Evolutionary conservation across 257 asterid species (phyloP), one percentile per base, ranked within the genome.

Genomic region (Solanum appendiculatum): DNA sequence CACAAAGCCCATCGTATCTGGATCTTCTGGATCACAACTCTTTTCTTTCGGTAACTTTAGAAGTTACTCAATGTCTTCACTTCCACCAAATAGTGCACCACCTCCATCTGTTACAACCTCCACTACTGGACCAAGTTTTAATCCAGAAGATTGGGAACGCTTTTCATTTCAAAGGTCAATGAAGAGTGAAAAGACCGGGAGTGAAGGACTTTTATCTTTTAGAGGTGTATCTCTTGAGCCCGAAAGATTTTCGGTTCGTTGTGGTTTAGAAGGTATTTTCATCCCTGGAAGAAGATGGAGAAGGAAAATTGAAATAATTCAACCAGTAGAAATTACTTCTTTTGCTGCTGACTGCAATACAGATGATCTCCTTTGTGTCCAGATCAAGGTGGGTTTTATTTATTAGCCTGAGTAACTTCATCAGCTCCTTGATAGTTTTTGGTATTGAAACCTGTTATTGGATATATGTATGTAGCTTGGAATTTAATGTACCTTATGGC

Each of bases 231-330:
- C 99, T 56, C 90, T 97, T 89, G 98, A 92, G 88, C 98, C 94
- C 39, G 98, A 96, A 91, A 94, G 99, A 86, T 97, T 96, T 92
- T 97, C 98, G 85, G 98, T 93, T 90, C 93, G 93, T 83, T 96
- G 99, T 92, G 99, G 99, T 82, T 89, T 97, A 92, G 99, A 97
- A 92, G 99, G 99, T 82, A 96, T 95, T 88, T 96, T 93, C 88
- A 91, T 93, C 86, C 99, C 99, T 80, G 99, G 99, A 89, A 92
- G 97, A 91, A 93, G 95, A 90, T 97, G 99, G 99, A 94, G 97
- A 93, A 94, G 94, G 92, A 97, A 97, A 91, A 92, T 97, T 60
- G 98, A 97, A 90, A 89, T 97, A 90, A 94, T 97, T 90, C 98
- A 96, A 87, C 99, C 99, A 51, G 92, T 97, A 74, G 97, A 96